Percentiles rank a stretch among this genome's conserved stretches.
These are phyloP conservation scores for Emmonsiellopsis sp. DNA, from an alignment of 2,329 filamentous ascomycete genomes.

Conservation along the genomic window DNA sequence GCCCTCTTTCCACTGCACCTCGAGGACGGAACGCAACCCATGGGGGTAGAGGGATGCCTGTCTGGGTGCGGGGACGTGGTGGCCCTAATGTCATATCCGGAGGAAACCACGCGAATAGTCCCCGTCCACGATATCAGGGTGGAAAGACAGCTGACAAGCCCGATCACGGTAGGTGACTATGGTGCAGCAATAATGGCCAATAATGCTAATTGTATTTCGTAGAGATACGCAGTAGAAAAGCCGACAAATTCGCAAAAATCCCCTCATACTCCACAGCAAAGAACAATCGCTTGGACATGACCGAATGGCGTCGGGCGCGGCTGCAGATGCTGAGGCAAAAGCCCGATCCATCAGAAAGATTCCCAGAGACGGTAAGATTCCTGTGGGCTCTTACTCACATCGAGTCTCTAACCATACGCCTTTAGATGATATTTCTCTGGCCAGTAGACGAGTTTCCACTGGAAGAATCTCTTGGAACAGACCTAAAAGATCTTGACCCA, in stretches of 20 bases:
- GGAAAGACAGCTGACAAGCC: neutral
- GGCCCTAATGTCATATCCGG: neutral
- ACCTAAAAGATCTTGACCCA: slow-evolving; percentile 36
- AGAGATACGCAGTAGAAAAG: slow-evolving; percentile 11
- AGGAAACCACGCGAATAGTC: neutral
- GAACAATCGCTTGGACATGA: slow-evolving; percentile 16
- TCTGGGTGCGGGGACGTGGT: slow-evolving; percentile 1
- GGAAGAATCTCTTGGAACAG: slow-evolving; percentile 31
- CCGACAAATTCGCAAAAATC: slow-evolving; percentile 19
- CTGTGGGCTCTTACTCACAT: slow-evolving; percentile 1
- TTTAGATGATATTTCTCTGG: slow-evolving; percentile 37
- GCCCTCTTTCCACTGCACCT: neutral
- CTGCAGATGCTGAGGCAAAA: slow-evolving; percentile 19
- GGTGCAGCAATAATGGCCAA: neutral
- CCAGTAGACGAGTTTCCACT: slow-evolving; percentile 34
- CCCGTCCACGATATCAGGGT: neutral
- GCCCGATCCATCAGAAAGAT: slow-evolving; percentile 15
- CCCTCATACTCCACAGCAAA: slow-evolving; percentile 17
- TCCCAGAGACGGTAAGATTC: slow-evolving; percentile 20
- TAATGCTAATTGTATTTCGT: neutral
- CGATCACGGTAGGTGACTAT: neutral
- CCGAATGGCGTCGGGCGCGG: slow-evolving; percentile 16
- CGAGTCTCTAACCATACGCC: neutral
- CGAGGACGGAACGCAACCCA: neutral
- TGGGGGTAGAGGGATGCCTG: neutral